Evolutionary conservation across 2,329 filamentous ascomycete species (phyloP), one percentile per base, ranked within the genome.

Genomic region (Phaeosphaeriaceae sp.): DNA sequence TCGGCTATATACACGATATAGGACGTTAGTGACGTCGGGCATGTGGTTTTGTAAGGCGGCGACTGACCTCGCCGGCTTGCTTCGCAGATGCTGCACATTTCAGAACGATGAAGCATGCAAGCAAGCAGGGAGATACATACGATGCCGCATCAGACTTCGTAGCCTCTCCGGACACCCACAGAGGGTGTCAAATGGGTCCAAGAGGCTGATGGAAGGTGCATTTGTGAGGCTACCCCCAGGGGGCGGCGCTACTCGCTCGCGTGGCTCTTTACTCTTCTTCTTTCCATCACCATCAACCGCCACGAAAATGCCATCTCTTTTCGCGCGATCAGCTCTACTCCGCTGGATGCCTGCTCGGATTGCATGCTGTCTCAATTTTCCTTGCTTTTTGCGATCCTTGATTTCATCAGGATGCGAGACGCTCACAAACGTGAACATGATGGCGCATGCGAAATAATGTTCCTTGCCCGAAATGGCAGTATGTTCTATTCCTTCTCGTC

Each of bases 371-470:
- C 62, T 51, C 15, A 65, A 54, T 22, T 30, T 47, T 19, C 40
- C 58, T 23, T 63, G 54, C 24, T 49, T 48, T 21, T 55, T 48
- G 8, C 61, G 55, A 8, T 59, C 62, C 48, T 60, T 61, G 13
- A 52, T 49, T 13, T 61, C 49, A n/a, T 54, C 52, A 10, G 62
- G 64, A 46, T 63, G 56, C 22, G 51, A 56, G 23, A 63, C 40
- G 9, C 58, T 61, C 8, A 67, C 60, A n/a, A 63, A 67, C n/a
- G 63, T 42, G 43, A 59, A 67, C 61, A 66, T 66, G 35, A 66
- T 66, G 11, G 35, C 35, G 35, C 11, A 46, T 24, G 13, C 30
- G 22, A 23, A 22, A 21, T 11, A 2, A 17, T 28, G 35, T 21
- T 8, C 44, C 9, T 40, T 49, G 26, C 50, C 40, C 17, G 21